phyloP scores from a whole-genome alignment of 1,284 basidiomycete species.

The Cryptococcus sp. region DNA sequence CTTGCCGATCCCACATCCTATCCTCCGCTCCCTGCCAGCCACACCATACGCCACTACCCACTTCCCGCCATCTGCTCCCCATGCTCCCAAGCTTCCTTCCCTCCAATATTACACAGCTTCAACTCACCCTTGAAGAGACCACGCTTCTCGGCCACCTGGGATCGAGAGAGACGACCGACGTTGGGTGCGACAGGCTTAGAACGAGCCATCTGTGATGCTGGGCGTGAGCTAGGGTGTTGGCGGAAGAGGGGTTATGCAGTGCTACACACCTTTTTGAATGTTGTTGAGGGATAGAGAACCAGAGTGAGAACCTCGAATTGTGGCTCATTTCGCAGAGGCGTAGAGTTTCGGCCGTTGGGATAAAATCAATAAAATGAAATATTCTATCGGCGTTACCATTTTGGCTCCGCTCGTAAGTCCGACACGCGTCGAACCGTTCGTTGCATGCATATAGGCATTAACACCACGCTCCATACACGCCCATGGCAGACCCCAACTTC shows the following conservation, averaged over 20 bases:
- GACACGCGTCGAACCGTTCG: background rate
- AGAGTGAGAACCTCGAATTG: conserved; percentile 9
- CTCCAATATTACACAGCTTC: background rate
- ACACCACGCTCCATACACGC: background rate
- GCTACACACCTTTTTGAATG: conserved; percentile 14
- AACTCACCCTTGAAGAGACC: conserved; percentile 58
- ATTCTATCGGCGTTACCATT: no score
- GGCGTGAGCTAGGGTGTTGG: background rate
- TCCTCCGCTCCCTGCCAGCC: background rate
- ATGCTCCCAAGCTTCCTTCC: background rate
- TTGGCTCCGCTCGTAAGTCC: no score
- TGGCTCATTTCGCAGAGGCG: background rate
- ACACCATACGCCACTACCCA: background rate
- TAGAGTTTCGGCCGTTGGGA: background rate
- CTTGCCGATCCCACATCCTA: background rate
- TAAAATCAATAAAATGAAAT: no score
- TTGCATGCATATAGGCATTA: background rate
- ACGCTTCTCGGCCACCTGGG: conserved; percentile 75
- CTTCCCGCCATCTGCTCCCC: background rate
- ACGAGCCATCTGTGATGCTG: conserved; percentile 74
- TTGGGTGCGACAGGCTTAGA: conserved; percentile 79
- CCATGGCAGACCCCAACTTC: conserved; percentile 46
- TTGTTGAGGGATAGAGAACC: conserved; percentile 19
- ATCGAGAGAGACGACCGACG: conserved; percentile 79
- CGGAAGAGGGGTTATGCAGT: background rate